These are phyloP conservation scores for Phytopythium ostracodes DNA, from an alignment of 352 stramenopile species.

Conservation along the genomic window DNA sequence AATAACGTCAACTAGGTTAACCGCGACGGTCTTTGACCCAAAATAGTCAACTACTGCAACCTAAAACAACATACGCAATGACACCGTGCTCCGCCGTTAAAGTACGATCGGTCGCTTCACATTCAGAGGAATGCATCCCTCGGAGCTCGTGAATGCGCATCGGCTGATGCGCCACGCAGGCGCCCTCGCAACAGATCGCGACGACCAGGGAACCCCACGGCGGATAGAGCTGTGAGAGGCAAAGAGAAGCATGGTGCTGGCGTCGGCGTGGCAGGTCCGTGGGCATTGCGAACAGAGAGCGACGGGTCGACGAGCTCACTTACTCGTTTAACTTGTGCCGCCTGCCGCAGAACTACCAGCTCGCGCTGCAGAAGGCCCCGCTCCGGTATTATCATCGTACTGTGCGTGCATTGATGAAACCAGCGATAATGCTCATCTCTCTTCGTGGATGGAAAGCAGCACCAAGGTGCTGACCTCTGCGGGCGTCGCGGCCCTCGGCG, in stretches of 20 bases:
- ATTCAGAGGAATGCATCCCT: neutral
- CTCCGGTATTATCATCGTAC: slow-evolving; percentile 33
- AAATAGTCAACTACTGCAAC: no score
- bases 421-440: neutral
- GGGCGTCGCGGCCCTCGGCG: slow-evolving; percentile 53
- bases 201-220: neutral
- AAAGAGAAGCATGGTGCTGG: slow-evolving; percentile 12
- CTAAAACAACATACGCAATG: neutral
- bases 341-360: slow-evolving; percentile 46
- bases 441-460: slow-evolving; percentile 15
- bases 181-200: neutral
- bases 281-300: no score
- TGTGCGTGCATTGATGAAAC: neutral
- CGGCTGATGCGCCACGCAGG: no score
- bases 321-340: neutral
- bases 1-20: no score
- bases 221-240: neutral
- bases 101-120: neutral
- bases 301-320: neutral
- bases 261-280: slow-evolving; percentile 31
- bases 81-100: neutral
- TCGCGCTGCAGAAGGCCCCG: slow-evolving; percentile 42
- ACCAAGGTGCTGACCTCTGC: slow-evolving; percentile 69
- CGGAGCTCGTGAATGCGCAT: neutral
- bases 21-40: no score